Evolutionary conservation across 2,329 filamentous ascomycete genomes (phyloP).

Genomic region (Ascochyta koolunga): DNA sequence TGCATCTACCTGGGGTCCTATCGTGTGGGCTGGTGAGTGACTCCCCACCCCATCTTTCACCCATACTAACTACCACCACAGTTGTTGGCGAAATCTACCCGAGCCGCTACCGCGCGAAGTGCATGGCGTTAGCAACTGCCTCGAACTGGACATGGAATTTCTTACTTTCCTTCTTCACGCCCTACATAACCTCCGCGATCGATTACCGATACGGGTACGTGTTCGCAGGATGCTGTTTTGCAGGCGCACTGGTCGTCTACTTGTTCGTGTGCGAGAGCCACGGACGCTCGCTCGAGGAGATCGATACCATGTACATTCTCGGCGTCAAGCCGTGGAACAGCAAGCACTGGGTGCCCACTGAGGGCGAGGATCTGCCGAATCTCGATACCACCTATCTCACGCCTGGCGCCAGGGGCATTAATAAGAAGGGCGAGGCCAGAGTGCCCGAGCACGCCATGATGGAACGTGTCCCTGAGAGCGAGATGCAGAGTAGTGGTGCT

Average conservation of each 20-base stretch:
- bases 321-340: slow-evolving; percentile 52
- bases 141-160: slow-evolving; percentile 54
- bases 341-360: slow-evolving; percentile 54
- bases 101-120: slow-evolving; percentile 56
- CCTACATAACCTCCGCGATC: slow-evolving; percentile 75
- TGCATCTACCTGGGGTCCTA: slow-evolving; percentile 72
- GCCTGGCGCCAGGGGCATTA: slow-evolving; percentile 42
- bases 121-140: slow-evolving; percentile 54
- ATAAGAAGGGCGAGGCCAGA: slow-evolving; percentile 42
- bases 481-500: slow-evolving; percentile 17
- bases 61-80: not conserved
- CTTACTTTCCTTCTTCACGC: slow-evolving; percentile 71
- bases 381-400: slow-evolving; percentile 43
- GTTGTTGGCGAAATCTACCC: slow-evolving; percentile 70
- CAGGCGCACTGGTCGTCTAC: slow-evolving; percentile 70
- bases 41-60: not conserved
- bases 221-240: slow-evolving; percentile 73
- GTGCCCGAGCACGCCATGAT: slow-evolving; percentile 30
- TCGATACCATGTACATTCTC: slow-evolving; percentile 74
- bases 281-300: slow-evolving; percentile 76
- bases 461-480: slow-evolving; percentile 23
- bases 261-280: slow-evolving; percentile 79
- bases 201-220: slow-evolving; percentile 77
- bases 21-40: slow-evolving; percentile 65
- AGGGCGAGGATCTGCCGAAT: slow-evolving; percentile 43